phyloP scores from a whole-genome alignment of 2,329 filamentous ascomycete genomes.

The Microcyclosporella mali region DNA sequence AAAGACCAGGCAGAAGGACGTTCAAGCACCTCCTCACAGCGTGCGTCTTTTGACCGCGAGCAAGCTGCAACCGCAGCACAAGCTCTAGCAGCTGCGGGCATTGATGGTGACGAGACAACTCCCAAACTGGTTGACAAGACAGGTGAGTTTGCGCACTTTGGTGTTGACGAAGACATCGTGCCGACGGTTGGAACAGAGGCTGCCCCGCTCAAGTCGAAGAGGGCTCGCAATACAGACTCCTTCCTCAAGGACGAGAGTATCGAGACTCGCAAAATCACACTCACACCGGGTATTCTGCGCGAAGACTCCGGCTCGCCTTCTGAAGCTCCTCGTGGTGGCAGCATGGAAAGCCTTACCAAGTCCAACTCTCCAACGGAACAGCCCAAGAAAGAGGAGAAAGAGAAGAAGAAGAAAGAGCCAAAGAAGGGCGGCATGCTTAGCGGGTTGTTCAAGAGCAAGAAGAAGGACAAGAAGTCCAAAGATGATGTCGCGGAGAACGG shows the following conservation, averaged over 20 bases:
- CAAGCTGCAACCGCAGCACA: constrained; percentile 25
- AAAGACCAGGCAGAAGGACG: constrained; percentile 18
- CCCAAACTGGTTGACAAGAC: constrained; percentile 31
- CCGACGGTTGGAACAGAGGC: constrained; percentile 27
- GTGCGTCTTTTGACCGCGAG: constrained; percentile 28
- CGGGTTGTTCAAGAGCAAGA: constrained; percentile 61
- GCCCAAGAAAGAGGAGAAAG: constrained; percentile 68
- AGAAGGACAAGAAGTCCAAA: constrained; percentile 57
- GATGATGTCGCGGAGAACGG: constrained; percentile 32
- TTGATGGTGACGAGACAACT: constrained; percentile 24
- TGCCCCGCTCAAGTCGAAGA: constrained; percentile 57
- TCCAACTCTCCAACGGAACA: constrained; percentile 55
- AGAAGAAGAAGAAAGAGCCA: constrained; percentile 67
- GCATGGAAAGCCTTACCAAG: constrained; percentile 72
- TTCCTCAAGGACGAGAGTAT: constrained; percentile 96
- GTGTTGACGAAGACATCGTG: constrained; percentile 15
- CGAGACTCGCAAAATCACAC: constrained; percentile 93
- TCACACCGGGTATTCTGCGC: constrained; percentile 85
- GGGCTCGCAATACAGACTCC: constrained; percentile 87
- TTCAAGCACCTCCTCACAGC: constrained; percentile 23
- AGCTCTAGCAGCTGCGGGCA: constrained; percentile 18
- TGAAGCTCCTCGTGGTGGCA: constrained; percentile 50
- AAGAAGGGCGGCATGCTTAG: constrained; percentile 68
- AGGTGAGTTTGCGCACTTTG: constrained; percentile 17
- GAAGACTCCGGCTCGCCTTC: constrained; percentile 55